Conservation (phyloP, 1,284 basidiomycete species). For the Apiotrichum mycotoxinovorans region DNA sequence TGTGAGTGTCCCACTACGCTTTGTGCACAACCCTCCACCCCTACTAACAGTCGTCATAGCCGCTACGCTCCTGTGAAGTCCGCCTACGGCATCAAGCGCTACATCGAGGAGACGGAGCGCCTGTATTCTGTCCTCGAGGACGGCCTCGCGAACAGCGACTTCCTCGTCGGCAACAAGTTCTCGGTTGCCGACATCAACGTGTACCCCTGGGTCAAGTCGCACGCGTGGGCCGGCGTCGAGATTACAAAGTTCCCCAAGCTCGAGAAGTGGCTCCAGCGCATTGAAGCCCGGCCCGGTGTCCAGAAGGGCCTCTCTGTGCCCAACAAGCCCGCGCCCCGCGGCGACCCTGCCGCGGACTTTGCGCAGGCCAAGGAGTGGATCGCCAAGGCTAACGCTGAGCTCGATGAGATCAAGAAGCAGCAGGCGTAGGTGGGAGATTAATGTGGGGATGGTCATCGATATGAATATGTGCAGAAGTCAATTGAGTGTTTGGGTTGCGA, state of each 20-base stretch:
- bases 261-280: slow-evolving; percentile 56
- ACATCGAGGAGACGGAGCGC: slow-evolving; percentile 70
- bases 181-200: slow-evolving; percentile 56
- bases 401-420: slow-evolving; percentile 16
- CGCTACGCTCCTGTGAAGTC: slow-evolving; percentile 50
- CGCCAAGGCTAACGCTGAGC: slow-evolving; percentile 30
- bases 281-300: slow-evolving; percentile 51
- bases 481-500: too few species aligned
- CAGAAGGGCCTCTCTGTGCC: slow-evolving; percentile 49
- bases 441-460: not conserved
- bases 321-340: slow-evolving; percentile 4
- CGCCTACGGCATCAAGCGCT: slow-evolving; percentile 57
- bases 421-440: not conserved
- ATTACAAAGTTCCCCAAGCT: slow-evolving; percentile 60
- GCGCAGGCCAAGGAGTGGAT: slow-evolving; percentile 25
- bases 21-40: too few species aligned
- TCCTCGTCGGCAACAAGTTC: slow-evolving; percentile 66
- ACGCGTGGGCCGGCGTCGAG: slow-evolving; percentile 55
- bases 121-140: slow-evolving; percentile 72
- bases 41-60: slow-evolving; percentile 20
- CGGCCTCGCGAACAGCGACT: slow-evolving; percentile 57
- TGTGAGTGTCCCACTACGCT: slow-evolving; percentile 26
- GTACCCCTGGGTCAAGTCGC: slow-evolving; percentile 55
- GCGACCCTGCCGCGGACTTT: slow-evolving; percentile 19
- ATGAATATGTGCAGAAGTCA: not conserved